These are phyloP conservation scores for Bathelium albidoporum DNA, from an alignment of 495 filamentous ascomycete genomes.

Conservation along the genomic window DNA sequence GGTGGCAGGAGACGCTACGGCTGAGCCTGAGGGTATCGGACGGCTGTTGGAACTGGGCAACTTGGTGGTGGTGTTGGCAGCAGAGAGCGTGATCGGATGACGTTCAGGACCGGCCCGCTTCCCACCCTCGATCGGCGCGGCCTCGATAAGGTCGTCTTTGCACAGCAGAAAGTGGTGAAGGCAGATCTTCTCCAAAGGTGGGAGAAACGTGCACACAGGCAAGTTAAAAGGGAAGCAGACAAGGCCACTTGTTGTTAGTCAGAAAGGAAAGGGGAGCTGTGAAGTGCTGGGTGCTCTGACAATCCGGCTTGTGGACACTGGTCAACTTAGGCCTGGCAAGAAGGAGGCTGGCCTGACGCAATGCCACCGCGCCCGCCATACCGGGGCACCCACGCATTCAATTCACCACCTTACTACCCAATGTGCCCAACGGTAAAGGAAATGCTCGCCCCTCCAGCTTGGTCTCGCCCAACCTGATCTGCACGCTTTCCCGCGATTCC, in stretches of 20 bases:
- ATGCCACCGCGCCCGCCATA: not conserved
- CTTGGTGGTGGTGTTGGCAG: not conserved
- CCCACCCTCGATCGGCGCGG: not conserved
- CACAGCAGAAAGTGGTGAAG: not conserved
- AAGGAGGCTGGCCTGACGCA: constrained; percentile 1
- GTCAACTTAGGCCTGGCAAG: not conserved
- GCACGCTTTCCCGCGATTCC: not conserved
- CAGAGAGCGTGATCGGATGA: not conserved
- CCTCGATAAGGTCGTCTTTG: not conserved
- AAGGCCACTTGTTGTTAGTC: not conserved
- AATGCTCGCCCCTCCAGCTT: not conserved
- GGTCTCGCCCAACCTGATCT: not conserved
- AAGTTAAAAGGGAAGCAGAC: not conserved
- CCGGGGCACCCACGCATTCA: not conserved
- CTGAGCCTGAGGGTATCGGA: not conserved
- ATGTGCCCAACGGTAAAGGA: no score
- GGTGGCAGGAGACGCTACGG: constrained; percentile 1
- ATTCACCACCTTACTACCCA: not conserved
- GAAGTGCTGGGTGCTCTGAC: not conserved
- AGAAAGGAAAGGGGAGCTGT: not conserved
- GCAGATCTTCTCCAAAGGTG: not conserved
- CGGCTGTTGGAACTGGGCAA: not conserved
- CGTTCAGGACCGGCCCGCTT: constrained; percentile 1
- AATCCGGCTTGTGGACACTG: not conserved
- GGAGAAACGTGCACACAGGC: not conserved